Evolutionary conservation across 768 basidiomycete genomes (phyloP).

Genomic region (Panellus pusillus): DNA sequence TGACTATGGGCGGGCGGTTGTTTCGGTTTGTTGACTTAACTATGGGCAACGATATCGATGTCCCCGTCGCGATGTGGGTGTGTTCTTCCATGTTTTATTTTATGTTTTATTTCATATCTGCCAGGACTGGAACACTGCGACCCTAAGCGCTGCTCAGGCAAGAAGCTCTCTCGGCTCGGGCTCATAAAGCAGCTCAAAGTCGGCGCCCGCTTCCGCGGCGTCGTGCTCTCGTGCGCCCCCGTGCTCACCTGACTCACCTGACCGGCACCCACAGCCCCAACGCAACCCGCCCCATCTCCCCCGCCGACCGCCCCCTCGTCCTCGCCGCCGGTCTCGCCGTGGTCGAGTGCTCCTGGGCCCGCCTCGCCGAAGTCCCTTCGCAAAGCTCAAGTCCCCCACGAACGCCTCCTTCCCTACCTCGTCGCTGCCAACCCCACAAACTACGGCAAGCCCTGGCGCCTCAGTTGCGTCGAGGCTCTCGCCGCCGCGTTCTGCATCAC

Average conservation of each 20-base stretch:
- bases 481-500: conserved; percentile 96
- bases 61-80: conserved; percentile 97
- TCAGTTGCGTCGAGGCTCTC: conserved; percentile 93
- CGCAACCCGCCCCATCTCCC: conserved; percentile 74
- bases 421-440: conserved; percentile 96
- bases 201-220: conserved; percentile 83
- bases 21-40: neutral
- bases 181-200: conserved; percentile 82
- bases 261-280: conserved; percentile 69
- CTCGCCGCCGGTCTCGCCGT: conserved; percentile 80
- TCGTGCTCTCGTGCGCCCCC: conserved; percentile 86
- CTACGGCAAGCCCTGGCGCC: conserved; percentile 94
- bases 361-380: conserved; percentile 94
- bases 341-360: conserved; percentile 99
- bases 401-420: conserved; percentile 89
- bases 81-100: conserved; percentile 40
- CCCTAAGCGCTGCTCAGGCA: conserved; percentile 78
- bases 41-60: conserved; percentile 52
- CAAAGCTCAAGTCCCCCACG: conserved; percentile 93
- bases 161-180: conserved; percentile 84
- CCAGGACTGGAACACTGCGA: conserved; percentile 77
- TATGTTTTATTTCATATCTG: neutral
- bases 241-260: conserved; percentile 1
- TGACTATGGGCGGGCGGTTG: no score
- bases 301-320: conserved; percentile 82